Base-by-base conservation (phyloP, 768 basidiomycete species). In the Trametes sanguinea region DNA sequence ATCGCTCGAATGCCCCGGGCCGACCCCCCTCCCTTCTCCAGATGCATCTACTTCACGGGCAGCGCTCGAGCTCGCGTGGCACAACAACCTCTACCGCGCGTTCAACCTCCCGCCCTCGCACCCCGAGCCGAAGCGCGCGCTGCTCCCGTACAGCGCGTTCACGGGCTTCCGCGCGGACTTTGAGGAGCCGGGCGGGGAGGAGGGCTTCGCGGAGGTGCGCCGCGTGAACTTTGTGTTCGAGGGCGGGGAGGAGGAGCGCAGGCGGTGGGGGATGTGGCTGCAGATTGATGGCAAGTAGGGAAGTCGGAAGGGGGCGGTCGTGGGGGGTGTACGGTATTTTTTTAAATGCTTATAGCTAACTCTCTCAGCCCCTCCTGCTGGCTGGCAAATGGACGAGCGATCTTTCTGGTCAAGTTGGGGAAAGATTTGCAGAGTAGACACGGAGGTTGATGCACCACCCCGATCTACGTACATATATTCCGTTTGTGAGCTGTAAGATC, bases 41-140 rank as follows among this genome's bases (percentile, higher is more conserved):
- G 92, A 57, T 91, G 92, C 69, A 84, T 95, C 71, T 65, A 82
- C 30, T 96, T 97, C 67, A 78, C 84, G 8, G 90, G 87, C 46
- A 83, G n/a, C 89, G 8, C 67, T 85, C n/a, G 90, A 94, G 48
- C 80, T 96, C 6, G 92, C 92, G 2, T 91, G 87, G 88, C 96
- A 98, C 74, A 97, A 98, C 72, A 95, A 95, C 68, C 74, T 95
- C 7, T 97, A 96, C 71, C 85, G 95, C 33, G 86, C 92, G 40
- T 91, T 78, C 65, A 83, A 82, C 62, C 75, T 82, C 33, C 84
- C 86, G 0, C 71, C 81, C 2, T 77, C 78, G 1, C 72, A 76
- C n/a, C 70, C 74, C 37, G 71, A 84, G 83, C 74, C 78, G 3
- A 70, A 74, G 67, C 81, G 88, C 51, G 76, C 82, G 37, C 60